These are phyloP conservation scores for Rhodotorula kratochvilovae DNA, from an alignment of 768 basidiomycete genomes.

Conservation along the genomic window DNA sequence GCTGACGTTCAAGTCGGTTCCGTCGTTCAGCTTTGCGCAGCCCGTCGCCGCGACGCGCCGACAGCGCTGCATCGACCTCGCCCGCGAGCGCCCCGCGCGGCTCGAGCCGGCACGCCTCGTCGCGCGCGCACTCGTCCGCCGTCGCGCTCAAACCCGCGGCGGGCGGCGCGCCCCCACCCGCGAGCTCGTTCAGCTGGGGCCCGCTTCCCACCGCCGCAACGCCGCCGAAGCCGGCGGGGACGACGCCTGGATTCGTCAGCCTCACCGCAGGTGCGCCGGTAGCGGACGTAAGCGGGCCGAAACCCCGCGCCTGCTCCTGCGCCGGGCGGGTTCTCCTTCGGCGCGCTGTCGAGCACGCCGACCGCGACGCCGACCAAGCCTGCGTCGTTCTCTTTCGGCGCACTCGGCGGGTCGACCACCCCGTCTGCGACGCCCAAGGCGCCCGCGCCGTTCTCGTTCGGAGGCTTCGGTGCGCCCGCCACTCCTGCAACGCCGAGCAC, in stretches of 20 bases:
- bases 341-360: neutral
- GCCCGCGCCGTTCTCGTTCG: neutral
- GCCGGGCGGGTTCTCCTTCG: neutral
- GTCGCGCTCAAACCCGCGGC: slow-evolving; percentile 19
- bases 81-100: slow-evolving; percentile 4
- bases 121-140: slow-evolving; percentile 17
- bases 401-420: neutral
- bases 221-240: neutral
- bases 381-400: neutral
- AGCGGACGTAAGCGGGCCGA: neutral
- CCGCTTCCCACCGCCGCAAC: neutral
- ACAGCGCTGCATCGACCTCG: neutral
- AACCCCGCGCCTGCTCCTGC: neutral
- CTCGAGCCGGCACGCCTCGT: neutral
- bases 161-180: neutral
- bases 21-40: slow-evolving; percentile 4
- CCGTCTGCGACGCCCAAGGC: neutral
- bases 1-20: slow-evolving; percentile 12
- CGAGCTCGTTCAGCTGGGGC: slow-evolving; percentile 30
- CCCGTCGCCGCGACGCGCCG: neutral
- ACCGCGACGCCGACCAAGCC: neutral
- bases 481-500: neutral
- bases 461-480: neutral
- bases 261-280: neutral
- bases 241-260: neutral